Conservation (phyloP, 2,329 filamentous ascomycete species). For the Stachybotrys chartarum region DNA sequence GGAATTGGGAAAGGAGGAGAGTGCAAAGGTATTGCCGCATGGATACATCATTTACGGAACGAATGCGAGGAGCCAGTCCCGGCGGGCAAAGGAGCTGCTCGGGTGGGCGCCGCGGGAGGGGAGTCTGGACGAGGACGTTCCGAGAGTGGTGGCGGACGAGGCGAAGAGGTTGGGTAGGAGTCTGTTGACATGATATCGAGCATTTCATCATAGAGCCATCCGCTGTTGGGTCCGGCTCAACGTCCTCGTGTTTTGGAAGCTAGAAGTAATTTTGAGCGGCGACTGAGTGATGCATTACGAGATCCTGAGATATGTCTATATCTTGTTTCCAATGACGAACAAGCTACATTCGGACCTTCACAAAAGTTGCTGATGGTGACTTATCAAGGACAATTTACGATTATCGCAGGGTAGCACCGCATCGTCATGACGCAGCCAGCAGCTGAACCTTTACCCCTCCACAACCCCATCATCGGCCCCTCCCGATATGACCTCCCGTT, state of each 20-base stretch:
- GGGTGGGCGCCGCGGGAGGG: conserved; percentile 46
- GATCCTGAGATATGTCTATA: too few species aligned
- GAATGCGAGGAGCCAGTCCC: conserved; percentile 47
- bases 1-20: conserved; percentile 29
- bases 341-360: too few species aligned
- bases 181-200: too few species aligned
- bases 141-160: conserved; percentile 17
- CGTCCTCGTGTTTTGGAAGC: too few species aligned
- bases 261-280: too few species aligned
- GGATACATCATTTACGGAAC: conserved; percentile 46
- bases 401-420: not conserved
- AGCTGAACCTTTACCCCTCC: not conserved
- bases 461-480: not conserved
- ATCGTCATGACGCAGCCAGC: not conserved
- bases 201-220: too few species aligned
- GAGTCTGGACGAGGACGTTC: conserved; percentile 36
- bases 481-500: not conserved
- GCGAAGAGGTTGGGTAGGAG: conserved; percentile 3
- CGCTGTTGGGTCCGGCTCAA: too few species aligned
- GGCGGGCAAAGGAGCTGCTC: conserved; percentile 43
- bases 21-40: conserved; percentile 32
- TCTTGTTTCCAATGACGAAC: too few species aligned
- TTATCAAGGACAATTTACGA: not conserved
- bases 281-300: too few species aligned
- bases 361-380: not conserved